Percentiles rank a stretch among this genome's conserved stretches.
Evolutionary conservation across 2,329 filamentous ascomycete genomes (phyloP).

Genomic region (Paramyrothecium roridum): DNA sequence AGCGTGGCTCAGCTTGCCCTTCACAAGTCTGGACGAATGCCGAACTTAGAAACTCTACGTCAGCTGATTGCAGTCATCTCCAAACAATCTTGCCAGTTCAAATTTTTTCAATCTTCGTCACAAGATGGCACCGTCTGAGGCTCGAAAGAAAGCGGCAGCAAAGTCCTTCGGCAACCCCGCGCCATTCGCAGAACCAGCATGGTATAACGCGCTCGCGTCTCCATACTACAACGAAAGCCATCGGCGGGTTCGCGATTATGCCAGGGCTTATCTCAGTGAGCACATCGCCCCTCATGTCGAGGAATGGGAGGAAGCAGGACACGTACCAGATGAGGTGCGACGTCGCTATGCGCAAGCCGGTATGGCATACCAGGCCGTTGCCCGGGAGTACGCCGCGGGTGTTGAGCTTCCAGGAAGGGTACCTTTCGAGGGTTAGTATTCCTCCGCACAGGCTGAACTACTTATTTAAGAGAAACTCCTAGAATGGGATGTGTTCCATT

Average conservation of each 20-base stretch:
- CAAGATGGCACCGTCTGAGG: neutral
- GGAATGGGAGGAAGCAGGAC: neutral
- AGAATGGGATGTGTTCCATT: neutral
- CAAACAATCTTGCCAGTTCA: neutral
- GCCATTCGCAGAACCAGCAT: neutral
- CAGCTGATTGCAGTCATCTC: too few relatives aligned
- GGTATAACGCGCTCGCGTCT: neutral
- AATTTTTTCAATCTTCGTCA: neutral
- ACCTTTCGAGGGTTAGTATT: neutral
- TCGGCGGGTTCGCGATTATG: neutral
- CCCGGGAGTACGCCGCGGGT: neutral
- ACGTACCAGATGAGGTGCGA: neutral
- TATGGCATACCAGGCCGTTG: neutral
- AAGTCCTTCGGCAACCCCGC: neutral
- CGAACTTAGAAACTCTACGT: too few relatives aligned
- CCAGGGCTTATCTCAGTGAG: neutral
- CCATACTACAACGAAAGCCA: neutral
- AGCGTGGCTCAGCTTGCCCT: too few relatives aligned
- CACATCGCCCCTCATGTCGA: neutral
- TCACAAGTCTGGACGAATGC: too few relatives aligned
- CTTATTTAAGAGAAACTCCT: neutral
- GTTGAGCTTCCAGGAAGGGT: neutral
- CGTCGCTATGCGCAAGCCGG: neutral
- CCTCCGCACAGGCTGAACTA: neutral
- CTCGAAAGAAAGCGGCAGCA: neutral